Base-by-base conservation (phyloP, 805 yeast genomes). In the Metschnikowia cerradonensis region DNA sequence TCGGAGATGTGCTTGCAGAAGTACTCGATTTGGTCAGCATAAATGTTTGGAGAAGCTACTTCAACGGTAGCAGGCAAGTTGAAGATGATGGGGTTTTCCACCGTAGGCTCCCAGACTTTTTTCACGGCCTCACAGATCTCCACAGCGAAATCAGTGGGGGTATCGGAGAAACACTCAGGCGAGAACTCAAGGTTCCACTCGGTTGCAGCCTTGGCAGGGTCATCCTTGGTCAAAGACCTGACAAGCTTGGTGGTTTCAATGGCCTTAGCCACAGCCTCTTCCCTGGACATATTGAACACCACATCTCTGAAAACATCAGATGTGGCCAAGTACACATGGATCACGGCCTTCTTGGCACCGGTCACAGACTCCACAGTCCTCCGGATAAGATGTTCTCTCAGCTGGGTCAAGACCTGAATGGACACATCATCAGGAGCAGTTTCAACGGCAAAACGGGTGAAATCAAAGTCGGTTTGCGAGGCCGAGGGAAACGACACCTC, bases 401-500 rank as follows among this genome's bases (percentile, higher is more conserved):
- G 82, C 65, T 84, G 92, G 31, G 86, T 84, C 49, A 86, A 73
- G 51, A 84, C 89, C 71, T 86, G 92, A 59, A 86, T 82, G 38
- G 77, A 67, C 19, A 86, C 91, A 62, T 85, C 92, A 17, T 77
- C 86, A 10, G 92, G 92, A 30, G 89, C 87, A 60, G 81, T 80
- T 65, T 84, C 88, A 41, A 86, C 90, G 6, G 90, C 91, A 60
- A 81, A 86, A 52, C 90, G 74, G 20, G 92, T 86, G 73, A 86
- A 86, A 67, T 86, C 92, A 62, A 86, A 86, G 70, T 86, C 92
- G 6, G 89, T 84, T 64, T 86, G 91, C 3, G 90, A 85, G 3
- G 91, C 91, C 30, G 89, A 83, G 8, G 92, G 92, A 71, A 86
- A 86, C 2, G 89, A 75, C 43, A 86, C 92, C 67, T 86, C 92